These are phyloP conservation scores for Emiliania huxleyi DNA, from an alignment of 78 protist genomes.

Conservation along the genomic window DNA sequence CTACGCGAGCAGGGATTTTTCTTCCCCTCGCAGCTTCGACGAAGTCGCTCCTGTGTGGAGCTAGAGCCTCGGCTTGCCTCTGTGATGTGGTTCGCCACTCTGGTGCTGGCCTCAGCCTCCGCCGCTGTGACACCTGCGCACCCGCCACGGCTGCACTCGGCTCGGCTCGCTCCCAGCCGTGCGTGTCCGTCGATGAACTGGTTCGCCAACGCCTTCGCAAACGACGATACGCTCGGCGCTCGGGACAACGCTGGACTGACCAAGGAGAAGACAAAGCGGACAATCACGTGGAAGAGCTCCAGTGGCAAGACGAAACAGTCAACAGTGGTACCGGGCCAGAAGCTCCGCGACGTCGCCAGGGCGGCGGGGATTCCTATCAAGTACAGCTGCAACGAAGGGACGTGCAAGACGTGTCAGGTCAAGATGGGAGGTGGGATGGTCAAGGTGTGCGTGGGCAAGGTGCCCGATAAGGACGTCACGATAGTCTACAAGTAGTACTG, in stretches of 20 bases:
- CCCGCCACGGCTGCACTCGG: too few species aligned
- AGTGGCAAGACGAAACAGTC: not conserved
- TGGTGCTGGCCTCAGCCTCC: too few species aligned
- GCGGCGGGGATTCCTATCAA: not conserved
- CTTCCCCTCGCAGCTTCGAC: too few species aligned
- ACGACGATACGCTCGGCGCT: not conserved
- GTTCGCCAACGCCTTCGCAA: not conserved
- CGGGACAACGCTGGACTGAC: not conserved
- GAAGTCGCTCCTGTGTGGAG: too few species aligned
- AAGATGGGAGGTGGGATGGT: not conserved
- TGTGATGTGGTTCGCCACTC: too few species aligned
- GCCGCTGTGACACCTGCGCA: too few species aligned
- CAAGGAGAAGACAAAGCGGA: not conserved
- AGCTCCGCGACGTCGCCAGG: not conserved
- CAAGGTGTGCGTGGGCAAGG: not conserved
- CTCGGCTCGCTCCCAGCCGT: too few species aligned
- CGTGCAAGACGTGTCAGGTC: slow-evolving; percentile 19
- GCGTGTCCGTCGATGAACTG: not conserved
- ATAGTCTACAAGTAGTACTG: too few species aligned
- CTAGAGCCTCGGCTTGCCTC: too few species aligned
- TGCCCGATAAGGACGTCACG: not conserved
- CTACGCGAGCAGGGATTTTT: too few species aligned
- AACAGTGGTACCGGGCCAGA: not conserved
- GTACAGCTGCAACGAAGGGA: not conserved
- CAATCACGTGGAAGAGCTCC: not conserved